Conservation (phyloP, 192 early-diverging fungal species). For the Backusella tarrabulga region DNA sequence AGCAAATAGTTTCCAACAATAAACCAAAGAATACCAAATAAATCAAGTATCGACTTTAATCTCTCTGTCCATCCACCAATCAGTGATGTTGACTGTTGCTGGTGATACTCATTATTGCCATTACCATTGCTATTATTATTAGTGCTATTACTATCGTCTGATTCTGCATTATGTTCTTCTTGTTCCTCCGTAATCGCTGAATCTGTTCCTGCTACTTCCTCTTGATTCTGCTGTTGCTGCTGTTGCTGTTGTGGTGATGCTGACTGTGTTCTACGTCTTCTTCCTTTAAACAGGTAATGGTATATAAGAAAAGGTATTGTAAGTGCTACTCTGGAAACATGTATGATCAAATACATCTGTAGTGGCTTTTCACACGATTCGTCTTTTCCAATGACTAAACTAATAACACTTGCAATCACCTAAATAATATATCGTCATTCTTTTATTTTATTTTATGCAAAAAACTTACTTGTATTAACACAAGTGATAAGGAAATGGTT, state of each 20-base stretch:
- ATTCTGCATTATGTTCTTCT: background rate
- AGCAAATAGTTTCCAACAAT: slow-evolving; percentile 70
- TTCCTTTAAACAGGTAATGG: slow-evolving; percentile 14
- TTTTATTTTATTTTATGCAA: background rate
- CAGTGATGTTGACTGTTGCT: background rate
- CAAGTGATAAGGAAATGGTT: background rate
- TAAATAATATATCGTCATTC: background rate
- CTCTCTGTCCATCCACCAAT: slow-evolving; percentile 8
- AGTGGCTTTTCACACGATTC: slow-evolving; percentile 26
- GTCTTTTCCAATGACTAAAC: slow-evolving; percentile 12
- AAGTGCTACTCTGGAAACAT: slow-evolving; percentile 11
- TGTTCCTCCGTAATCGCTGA: background rate
- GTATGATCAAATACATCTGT: slow-evolving; percentile 16
- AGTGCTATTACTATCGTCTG: background rate
- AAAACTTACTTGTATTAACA: slow-evolving; percentile 17
- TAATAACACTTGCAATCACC: slow-evolving; percentile 13
- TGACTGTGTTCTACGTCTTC: background rate
- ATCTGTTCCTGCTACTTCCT: background rate
- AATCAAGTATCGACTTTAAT: slow-evolving; percentile 56
- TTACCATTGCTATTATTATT: background rate
- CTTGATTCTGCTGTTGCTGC: background rate
- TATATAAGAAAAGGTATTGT: slow-evolving; percentile 11
- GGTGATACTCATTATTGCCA: background rate
- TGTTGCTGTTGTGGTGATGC: background rate
- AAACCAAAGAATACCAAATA: slow-evolving; percentile 65